These are phyloP conservation scores for Fremontodendron californicum DNA, from an alignment of 345 rosid genomes.

Conservation along the genomic window DNA sequence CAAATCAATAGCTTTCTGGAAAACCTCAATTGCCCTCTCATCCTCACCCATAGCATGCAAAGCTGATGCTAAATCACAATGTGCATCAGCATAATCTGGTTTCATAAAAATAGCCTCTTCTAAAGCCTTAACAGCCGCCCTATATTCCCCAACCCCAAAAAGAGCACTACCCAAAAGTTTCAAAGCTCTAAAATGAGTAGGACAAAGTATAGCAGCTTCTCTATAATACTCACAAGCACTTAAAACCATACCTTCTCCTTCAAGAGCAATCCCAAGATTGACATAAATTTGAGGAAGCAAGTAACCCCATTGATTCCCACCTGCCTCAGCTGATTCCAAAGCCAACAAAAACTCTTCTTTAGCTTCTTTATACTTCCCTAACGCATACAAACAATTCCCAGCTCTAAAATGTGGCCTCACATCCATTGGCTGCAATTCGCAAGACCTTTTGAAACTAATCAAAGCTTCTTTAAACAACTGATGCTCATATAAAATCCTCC, in stretches of 20 bases:
- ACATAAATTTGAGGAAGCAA: conserved; percentile 95
- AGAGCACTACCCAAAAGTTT: conserved; percentile 94
- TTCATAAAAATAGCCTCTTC: conserved; percentile 96
- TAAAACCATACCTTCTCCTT: conserved; percentile 98
- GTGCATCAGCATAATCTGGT: conserved; percentile 93
- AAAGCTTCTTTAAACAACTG: conserved; percentile 81
- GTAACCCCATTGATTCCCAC: conserved; percentile 89
- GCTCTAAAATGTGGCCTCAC: conserved; percentile 91
- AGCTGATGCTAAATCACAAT: conserved; percentile 94
- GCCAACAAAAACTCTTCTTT: conserved; percentile 87
- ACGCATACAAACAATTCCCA: conserved; percentile 78
- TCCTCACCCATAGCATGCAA: conserved; percentile 91
- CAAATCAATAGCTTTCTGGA: conserved; percentile 92
- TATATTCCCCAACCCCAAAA: conserved; percentile 92
- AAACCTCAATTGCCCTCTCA: conserved; percentile 95
- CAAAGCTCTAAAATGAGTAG: conserved; percentile 96
- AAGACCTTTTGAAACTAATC: conserved; percentile 91
- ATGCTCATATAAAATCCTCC: conserved; percentile 78
- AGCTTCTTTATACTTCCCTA: conserved; percentile 72
- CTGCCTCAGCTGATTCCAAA: conserved; percentile 79
- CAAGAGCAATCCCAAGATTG: conserved; percentile 85
- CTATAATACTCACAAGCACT: conserved; percentile 98
- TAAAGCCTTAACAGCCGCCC: conserved; percentile 93
- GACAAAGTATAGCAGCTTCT: conserved; percentile 95
- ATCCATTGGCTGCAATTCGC: conserved; percentile 86